Conservation (phyloP, 2,329 filamentous ascomycete species). For the Microsporum canis region DNA sequence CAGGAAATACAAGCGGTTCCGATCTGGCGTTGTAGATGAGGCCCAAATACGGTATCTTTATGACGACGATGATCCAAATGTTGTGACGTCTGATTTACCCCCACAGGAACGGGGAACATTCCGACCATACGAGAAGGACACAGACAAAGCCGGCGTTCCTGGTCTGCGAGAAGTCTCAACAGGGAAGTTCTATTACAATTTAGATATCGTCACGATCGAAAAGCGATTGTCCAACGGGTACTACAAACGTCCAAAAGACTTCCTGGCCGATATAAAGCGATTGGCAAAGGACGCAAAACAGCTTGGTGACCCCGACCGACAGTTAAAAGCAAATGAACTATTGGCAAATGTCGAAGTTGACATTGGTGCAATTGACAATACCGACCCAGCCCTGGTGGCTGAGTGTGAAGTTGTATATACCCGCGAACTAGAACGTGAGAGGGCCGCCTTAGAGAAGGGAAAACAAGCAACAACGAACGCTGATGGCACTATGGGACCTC, state of each 20-base stretch:
- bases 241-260: slow-evolving; percentile 84
- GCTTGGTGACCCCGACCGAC: slow-evolving; percentile 69
- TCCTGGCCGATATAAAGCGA: slow-evolving; percentile 73
- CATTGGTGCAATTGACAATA: slow-evolving; percentile 61
- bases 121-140: slow-evolving; percentile 67
- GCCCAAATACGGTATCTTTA: slow-evolving; percentile 67
- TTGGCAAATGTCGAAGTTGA: slow-evolving; percentile 90
- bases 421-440: slow-evolving; percentile 59
- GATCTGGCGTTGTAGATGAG: slow-evolving; percentile 65
- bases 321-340: slow-evolving; percentile 82
- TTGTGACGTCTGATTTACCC: slow-evolving; percentile 49
- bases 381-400: slow-evolving; percentile 48
- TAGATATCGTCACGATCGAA: slow-evolving; percentile 87
- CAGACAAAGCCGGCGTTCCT: slow-evolving; percentile 65
- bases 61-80: slow-evolving; percentile 65
- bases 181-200: slow-evolving; percentile 85
- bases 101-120: slow-evolving; percentile 46
- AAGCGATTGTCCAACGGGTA: slow-evolving; percentile 94
- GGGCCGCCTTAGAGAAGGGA: slow-evolving; percentile 48
- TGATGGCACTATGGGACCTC: slow-evolving; percentile 35
- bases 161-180: slow-evolving; percentile 65
- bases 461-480: slow-evolving; percentile 30
- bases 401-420: slow-evolving; percentile 76
- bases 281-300: slow-evolving; percentile 75
- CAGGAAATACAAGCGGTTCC: slow-evolving; percentile 76